phyloP scores from a whole-genome alignment of 192 early-diverging fungal species.

The Coemansia sp. region DNA sequence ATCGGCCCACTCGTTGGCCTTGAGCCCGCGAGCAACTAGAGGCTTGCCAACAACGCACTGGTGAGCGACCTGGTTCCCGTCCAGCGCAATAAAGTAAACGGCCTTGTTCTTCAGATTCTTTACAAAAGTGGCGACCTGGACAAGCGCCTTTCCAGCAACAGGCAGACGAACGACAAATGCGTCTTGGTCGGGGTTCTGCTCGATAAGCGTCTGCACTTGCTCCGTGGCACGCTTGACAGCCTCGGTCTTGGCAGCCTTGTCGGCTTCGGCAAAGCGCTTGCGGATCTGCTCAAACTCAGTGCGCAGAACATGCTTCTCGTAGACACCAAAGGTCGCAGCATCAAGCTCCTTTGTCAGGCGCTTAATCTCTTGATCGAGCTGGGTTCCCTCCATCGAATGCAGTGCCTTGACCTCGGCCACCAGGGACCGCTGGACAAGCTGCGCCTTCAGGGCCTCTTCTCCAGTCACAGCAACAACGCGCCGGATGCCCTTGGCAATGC shows the following conservation, averaged over 20 bases:
- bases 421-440: slow-evolving; percentile 69
- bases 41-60: slow-evolving; percentile 81
- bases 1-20: slow-evolving; percentile 89
- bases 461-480: slow-evolving; percentile 94
- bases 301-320: slow-evolving; percentile 74
- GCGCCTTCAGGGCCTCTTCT: slow-evolving; percentile 80
- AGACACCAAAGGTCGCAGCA: slow-evolving; percentile 72
- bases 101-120: slow-evolving; percentile 85
- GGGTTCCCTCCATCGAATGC: slow-evolving; percentile 56
- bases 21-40: slow-evolving; percentile 74
- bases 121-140: slow-evolving; percentile 72
- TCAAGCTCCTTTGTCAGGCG: slow-evolving; percentile 77
- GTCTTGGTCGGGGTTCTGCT: slow-evolving; percentile 59
- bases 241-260: slow-evolving; percentile 84
- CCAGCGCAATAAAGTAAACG: slow-evolving; percentile 78
- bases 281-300: slow-evolving; percentile 71
- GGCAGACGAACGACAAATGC: slow-evolving; percentile 59
- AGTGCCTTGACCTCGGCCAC: slow-evolving; percentile 64
- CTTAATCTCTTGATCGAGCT: slow-evolving; percentile 81
- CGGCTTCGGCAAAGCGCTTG: slow-evolving; percentile 82
- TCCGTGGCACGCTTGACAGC: slow-evolving; percentile 83
- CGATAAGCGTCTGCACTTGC: slow-evolving; percentile 71
- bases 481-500: slow-evolving; percentile 95
- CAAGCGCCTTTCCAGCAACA: slow-evolving; percentile 83
- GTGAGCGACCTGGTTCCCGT: slow-evolving; percentile 75